phyloP scores from a whole-genome alignment of 176 grass and related monocot species.

The bread wheat (Triticum aestivum) region IWGSC_CS_RefSeq_v2.1 NC_057794.1:557369901-557370400 shows the following conservation, averaged over 20 bases:
- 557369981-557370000: slow-evolving; percentile 59
- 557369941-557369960: slow-evolving; percentile 19
- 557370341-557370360: slow-evolving; percentile 77
- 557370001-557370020: slow-evolving; percentile 93
- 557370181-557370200: slow-evolving; percentile 68
- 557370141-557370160: slow-evolving; percentile 69
- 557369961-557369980: slow-evolving; percentile 48
- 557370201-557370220: slow-evolving; percentile 75
- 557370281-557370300: slow-evolving; percentile 64
- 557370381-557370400: slow-evolving; percentile 62
- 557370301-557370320: slow-evolving; percentile 79
- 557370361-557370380: slow-evolving; percentile 87
- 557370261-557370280: neutral
- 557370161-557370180: slow-evolving; percentile 81
- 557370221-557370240: neutral
- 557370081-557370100: slow-evolving; percentile 79
- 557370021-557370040: slow-evolving; percentile 73
- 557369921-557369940: slow-evolving; percentile 70
- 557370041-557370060: slow-evolving; percentile 58
- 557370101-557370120: slow-evolving; percentile 68
- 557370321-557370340: slow-evolving; percentile 68
- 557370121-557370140: slow-evolving; percentile 54
- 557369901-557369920: slow-evolving; percentile 63
- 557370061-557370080: slow-evolving; percentile 73
- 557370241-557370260: neutral